Evolutionary conservation across 1,284 basidiomycete genomes (phyloP).

Genomic region (Apiotrichum gamsii): DNA sequence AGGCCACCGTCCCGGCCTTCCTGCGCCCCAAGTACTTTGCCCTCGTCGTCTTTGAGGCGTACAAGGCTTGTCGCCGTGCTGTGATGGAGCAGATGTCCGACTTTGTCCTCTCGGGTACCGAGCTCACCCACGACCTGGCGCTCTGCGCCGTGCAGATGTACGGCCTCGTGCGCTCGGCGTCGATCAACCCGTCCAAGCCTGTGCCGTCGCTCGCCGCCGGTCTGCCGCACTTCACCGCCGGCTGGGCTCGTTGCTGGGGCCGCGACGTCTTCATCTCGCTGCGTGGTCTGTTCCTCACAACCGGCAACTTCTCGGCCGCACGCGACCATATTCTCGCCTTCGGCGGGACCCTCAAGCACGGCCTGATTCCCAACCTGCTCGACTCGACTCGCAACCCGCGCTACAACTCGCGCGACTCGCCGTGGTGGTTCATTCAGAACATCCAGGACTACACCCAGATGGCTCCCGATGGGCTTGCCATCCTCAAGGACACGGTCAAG

Average conservation of each 20-base stretch:
- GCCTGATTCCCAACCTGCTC: conserved; percentile 84
- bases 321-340: conserved; percentile 83
- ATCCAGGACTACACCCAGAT: conserved; percentile 87
- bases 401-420: conserved; percentile 50
- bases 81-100: conserved; percentile 80
- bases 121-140: conserved; percentile 83
- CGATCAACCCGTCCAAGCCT: conserved; percentile 58
- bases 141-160: conserved; percentile 86
- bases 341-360: conserved; percentile 70
- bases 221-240: conserved; percentile 79
- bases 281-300: conserved; percentile 83
- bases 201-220: conserved; percentile 87
- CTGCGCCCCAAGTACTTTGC: conserved; percentile 91
- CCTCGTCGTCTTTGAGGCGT: conserved; percentile 77
- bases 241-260: conserved; percentile 96
- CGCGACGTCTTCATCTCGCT: conserved; percentile 92
- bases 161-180: conserved; percentile 79
- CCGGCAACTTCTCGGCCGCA: conserved; percentile 79
- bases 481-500: conserved; percentile 75
- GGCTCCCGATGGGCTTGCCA: conserved; percentile 74
- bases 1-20: conserved; percentile 67
- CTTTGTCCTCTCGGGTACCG: conserved; percentile 72
- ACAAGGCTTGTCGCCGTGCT: conserved; percentile 74
- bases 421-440: conserved; percentile 91
- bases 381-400: conserved; percentile 78